Base-by-base conservation (phyloP, 2,329 filamentous ascomycete species). In the Trichothecium sympodiale region DNA sequence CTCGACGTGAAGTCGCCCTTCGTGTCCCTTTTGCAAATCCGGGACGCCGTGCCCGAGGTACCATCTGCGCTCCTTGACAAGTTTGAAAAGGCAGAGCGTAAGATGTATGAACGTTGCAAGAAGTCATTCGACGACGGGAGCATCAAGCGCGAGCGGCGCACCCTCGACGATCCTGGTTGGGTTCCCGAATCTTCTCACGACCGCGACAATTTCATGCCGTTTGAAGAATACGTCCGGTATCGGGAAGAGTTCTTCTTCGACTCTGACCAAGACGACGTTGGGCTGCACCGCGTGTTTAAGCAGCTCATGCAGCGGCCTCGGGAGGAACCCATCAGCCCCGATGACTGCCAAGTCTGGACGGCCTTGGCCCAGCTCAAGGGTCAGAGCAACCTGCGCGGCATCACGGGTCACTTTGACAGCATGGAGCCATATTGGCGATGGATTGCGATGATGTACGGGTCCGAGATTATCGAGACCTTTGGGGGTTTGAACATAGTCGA, bases 391-490 rank as follows among this genome's bases (percentile, higher is more conserved):
- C 32, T 47, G 29, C 42, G 42, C 14, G 45, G 48, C 6, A 49
- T 51, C 9, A 51, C 35, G 3, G 29, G 34, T 0, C 20, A 39
- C 17, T 64, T 60, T 59, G 0, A 30, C 0, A 3, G 3, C 0
- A 59, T 64, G 55, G 51, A 56, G 12, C 47, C 55, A 4, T 71
- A 71, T 37, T 67, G 65, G 61, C 55, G 52, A 37, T 71, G 67
- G 66, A 54, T 69, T 8, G 48, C 59, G 13, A 56, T 57, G 41
- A 50, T 67, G 42, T 66, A 65, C 17, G 62, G 62, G 2, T 55
- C 56, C 4, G 63, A 67, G 42, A 56, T 66, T 35, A 47, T 66
- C 5, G 50, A 54, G 7, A 49, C 56, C 10, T 68, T 67, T 43
- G 65, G 65, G 0, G 62, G 63, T 1, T 34, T 68, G 42, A 54